These are phyloP conservation scores for Mucor indicus DNA, from an alignment of 371 early-diverging fungal species.

Conservation along the genomic window DNA sequence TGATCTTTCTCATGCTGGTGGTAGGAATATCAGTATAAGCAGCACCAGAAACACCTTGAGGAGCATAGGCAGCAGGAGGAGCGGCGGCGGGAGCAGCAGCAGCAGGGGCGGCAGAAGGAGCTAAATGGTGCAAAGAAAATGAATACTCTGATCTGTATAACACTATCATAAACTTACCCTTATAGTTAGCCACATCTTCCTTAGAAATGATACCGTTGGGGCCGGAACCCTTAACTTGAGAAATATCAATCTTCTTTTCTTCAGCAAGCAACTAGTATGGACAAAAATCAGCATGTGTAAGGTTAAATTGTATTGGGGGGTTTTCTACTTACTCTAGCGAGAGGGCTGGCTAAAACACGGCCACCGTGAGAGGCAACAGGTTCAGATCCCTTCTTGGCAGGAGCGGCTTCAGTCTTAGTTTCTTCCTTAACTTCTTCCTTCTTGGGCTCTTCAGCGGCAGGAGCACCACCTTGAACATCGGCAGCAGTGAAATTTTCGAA, in stretches of 20 bases:
- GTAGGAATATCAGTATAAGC: slow-evolving; percentile 81
- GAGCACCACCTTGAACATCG: slow-evolving; percentile 43
- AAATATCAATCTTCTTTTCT: slow-evolving; percentile 77
- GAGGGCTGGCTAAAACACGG: slow-evolving; percentile 71
- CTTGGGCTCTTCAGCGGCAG: slow-evolving; percentile 28
- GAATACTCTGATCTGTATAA: not conserved
- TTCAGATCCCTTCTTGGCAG: slow-evolving; percentile 20
- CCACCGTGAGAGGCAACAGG: slow-evolving; percentile 13
- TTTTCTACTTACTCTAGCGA: slow-evolving; percentile 59
- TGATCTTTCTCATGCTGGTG: slow-evolving; percentile 92
- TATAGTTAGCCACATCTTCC: slow-evolving; percentile 82
- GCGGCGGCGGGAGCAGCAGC: slow-evolving; percentile 37
- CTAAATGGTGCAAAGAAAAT: not conserved
- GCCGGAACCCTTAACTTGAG: slow-evolving; percentile 83
- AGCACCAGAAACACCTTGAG: slow-evolving; percentile 53
- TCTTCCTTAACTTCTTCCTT: not conserved
- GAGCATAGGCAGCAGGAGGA: slow-evolving; percentile 47
- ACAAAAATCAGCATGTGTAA: too few species aligned
- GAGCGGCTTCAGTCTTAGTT: slow-evolving; percentile 12
- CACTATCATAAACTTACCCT: slow-evolving; percentile 29
- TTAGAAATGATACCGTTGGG: slow-evolving; percentile 90
- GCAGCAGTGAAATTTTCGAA: slow-evolving; percentile 78
- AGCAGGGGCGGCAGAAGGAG: slow-evolving; percentile 33
- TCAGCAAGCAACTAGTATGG: slow-evolving; percentile 72
- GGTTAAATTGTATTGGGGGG: too few species aligned